Evolutionary conservation across 257 asterid species (phyloP).

Genomic region (Gentiana straminea): DNA sequence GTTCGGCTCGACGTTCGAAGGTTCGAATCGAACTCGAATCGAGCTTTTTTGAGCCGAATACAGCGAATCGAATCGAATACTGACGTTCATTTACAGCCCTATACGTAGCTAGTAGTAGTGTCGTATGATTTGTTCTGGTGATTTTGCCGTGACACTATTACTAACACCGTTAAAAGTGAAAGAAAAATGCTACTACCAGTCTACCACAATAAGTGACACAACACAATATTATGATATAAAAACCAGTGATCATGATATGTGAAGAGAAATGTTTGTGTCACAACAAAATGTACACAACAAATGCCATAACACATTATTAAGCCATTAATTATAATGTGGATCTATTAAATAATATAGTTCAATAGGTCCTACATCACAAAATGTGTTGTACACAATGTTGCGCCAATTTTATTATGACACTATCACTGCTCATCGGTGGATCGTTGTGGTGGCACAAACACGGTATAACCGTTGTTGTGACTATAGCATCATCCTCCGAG

Average conservation of each 20-base stretch:
- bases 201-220: background rate
- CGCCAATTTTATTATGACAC: background rate
- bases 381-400: background rate
- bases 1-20: too few relatives aligned
- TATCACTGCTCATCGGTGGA: background rate
- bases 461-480: background rate
- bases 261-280: too few relatives aligned
- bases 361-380: constrained; percentile 4
- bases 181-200: background rate
- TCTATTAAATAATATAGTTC: background rate
- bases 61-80: too few relatives aligned
- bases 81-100: too few relatives aligned
- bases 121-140: background rate
- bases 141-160: background rate
- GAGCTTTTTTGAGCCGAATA: too few relatives aligned
- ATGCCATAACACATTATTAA: background rate
- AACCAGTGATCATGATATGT: background rate
- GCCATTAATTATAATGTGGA: too few relatives aligned
- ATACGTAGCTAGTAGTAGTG: background rate
- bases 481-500: constrained; percentile 24
- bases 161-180: background rate
- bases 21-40: too few relatives aligned
- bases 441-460: background rate
- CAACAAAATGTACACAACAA: background rate
- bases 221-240: background rate